Conservation (phyloP, 192 early-diverging fungal species). For the Gryganskiella cystojenkinii region DNA sequence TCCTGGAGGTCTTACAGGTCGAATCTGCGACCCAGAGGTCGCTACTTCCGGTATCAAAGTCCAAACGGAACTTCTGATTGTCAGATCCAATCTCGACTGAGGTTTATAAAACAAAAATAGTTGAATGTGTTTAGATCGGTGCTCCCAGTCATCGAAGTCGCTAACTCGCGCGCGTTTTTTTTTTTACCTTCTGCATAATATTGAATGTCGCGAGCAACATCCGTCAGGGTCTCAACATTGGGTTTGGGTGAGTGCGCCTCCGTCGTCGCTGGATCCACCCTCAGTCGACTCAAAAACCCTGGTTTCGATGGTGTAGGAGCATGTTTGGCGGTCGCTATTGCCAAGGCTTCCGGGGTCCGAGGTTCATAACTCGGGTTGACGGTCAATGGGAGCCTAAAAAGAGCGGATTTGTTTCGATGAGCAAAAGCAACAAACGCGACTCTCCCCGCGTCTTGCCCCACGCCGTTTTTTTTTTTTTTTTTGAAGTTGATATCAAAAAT, state of each 20-base stretch:
- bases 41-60: conserved; percentile 80
- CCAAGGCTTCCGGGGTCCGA: conserved; percentile 25
- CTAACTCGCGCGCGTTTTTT: no score
- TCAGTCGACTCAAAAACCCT: conserved; percentile 19
- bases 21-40: conserved; percentile 70
- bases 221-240: conserved; percentile 32
- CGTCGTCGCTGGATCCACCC: not conserved
- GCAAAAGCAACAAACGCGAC: no score
- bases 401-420: no score
- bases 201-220: conserved; percentile 42
- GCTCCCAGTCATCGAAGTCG: not conserved
- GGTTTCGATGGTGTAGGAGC: conserved; percentile 6
- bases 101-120: not conserved
- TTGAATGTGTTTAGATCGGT: not conserved
- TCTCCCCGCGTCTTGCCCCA: no score
- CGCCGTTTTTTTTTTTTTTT: no score
- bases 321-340: conserved; percentile 23
- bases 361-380: conserved; percentile 27
- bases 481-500: no score
- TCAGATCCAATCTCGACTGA: conserved; percentile 51
- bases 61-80: conserved; percentile 53
- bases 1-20: conserved; percentile 29
- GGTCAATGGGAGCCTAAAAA: conserved; percentile 27
- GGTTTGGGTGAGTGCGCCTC: not conserved
- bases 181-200: conserved; percentile 45